A percentile compares a stretch with the other conserved stretches of the same genome.
Evolutionary conservation across 108 stramenopile genomes (phyloP).

Genomic region (Stephanodiscus triporus): DNA sequence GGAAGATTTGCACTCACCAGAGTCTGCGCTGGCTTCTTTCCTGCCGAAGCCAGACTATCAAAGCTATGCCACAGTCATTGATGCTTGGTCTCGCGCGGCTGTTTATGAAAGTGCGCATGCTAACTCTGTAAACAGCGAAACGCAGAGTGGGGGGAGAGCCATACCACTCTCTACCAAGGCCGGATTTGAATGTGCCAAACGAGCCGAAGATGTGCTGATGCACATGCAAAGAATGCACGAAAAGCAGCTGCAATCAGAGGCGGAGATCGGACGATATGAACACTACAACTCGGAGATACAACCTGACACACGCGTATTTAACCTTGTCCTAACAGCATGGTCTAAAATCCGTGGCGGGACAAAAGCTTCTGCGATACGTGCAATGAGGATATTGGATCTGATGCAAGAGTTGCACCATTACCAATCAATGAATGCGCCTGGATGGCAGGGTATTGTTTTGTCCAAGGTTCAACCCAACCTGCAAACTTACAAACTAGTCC

Average conservation of each 20-base stretch:
- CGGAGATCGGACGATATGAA: not conserved
- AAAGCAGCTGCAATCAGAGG: conserved; percentile 3
- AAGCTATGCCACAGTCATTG: conserved; percentile 36
- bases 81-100: conserved; percentile 43
- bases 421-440: conserved; percentile 34
- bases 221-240: conserved; percentile 43
- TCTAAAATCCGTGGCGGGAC: conserved; percentile 31
- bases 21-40: not conserved
- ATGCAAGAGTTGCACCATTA: conserved; percentile 49
- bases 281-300: conserved; percentile 28
- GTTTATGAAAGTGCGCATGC: conserved; percentile 23
- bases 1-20: conserved; percentile 23
- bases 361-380: conserved; percentile 38
- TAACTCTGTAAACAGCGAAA: not conserved
- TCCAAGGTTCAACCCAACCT: conserved; percentile 42
- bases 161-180: conserved; percentile 24
- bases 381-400: conserved; percentile 38
- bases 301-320: conserved; percentile 42
- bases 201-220: conserved; percentile 40
- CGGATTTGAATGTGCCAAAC: conserved; percentile 44
- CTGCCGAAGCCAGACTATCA: conserved; percentile 38
- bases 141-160: conserved; percentile 5
- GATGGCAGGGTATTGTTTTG: conserved; percentile 33
- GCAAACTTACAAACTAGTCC: conserved; percentile 34
- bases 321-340: conserved; percentile 37